Conservation (phyloP, 169 alveolate species). For the Blepharisma undulans region DNA sequence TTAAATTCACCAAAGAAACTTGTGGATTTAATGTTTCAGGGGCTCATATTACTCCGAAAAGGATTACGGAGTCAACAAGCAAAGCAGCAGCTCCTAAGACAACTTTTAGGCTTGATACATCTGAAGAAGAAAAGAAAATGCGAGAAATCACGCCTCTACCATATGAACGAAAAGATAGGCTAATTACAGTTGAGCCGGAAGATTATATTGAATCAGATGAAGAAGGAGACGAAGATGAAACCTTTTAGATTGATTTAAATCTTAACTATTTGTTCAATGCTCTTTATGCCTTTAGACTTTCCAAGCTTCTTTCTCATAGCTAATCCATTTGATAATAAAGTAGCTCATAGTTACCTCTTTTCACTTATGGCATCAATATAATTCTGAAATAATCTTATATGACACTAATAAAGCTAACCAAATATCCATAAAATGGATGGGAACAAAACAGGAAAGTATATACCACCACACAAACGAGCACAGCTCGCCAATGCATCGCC, state of each 20-base stretch:
- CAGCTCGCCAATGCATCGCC: neutral
- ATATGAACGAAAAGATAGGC: neutral
- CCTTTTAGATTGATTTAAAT: neutral
- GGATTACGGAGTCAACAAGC: neutral
- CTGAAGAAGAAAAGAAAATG: slow-evolving; percentile 39
- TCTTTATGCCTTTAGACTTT: neutral
- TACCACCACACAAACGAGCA: slow-evolving; percentile 36
- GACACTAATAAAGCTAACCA: neutral
- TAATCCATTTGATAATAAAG: neutral
- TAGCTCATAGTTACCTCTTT: no score
- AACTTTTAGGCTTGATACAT: slow-evolving; percentile 26
- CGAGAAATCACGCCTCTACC: slow-evolving; percentile 32
- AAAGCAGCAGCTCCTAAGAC: neutral
- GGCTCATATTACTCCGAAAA: neutral
- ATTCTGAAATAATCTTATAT: neutral
- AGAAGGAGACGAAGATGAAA: slow-evolving; percentile 42
- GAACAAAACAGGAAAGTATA: slow-evolving; percentile 9
- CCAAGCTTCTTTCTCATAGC: neutral
- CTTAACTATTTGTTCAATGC: neutral
- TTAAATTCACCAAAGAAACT: neutral
- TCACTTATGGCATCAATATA: neutral
- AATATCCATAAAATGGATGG: slow-evolving; percentile 15
- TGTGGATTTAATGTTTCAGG: neutral
- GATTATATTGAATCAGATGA: slow-evolving; percentile 13
- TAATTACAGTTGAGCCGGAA: slow-evolving; percentile 2